Evolutionary conservation across 139 green algal genomes (phyloP), one percentile per base, ranked within the genome.

Genomic region (Raphidocelis subcapitata): DNA sequence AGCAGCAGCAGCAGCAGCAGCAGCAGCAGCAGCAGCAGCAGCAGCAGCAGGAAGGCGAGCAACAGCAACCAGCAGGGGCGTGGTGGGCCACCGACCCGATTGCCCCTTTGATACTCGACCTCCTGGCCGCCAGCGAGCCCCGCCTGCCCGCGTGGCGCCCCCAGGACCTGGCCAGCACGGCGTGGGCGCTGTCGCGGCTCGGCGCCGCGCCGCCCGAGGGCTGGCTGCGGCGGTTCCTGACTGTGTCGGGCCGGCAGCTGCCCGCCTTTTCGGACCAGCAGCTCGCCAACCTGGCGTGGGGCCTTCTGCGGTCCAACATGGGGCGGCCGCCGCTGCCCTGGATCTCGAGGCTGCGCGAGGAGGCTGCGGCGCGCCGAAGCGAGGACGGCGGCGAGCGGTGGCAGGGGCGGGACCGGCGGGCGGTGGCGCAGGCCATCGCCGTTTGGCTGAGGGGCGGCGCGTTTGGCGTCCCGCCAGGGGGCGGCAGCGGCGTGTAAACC

Each of bases 151-250:
- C 29, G 35, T 29, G 60, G 60, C 35, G 33, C 16, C 46, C 51
- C 16, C 49, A 72, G 66, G 41, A 49, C 0, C 35, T 72, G 14
- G 51, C 51, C 1, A 20, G 49, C 16, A 52, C 51, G 16, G 3
- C 61, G 20, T 72, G 66, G 49, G 55, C 66, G 21, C 47, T 71
- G 0, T 46, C 35, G 28, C 28, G 57, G 65, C 47, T 71, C 44
- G 1, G 26, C n/a, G 26, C 47, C 3, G 5, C 2, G 47, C 65
- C 65, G 2, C 65, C 44, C 23, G 28, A 15, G 24, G 37, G 28
- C 44, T 71, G 65, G 65, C 44, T 71, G 47, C 26, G 44, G 14
- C 54, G 24, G 1, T 61, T 71, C 44, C 61, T 32, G 44, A 28
- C 21, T 15, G 5, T 16, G 10, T 47, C 14, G 12, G 37, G 57